A percentile compares a stretch with the other conserved stretches of the same genome.
Conservation (phyloP, 73 alveolate genomes). For the Paraurostyla sp. region DNA sequence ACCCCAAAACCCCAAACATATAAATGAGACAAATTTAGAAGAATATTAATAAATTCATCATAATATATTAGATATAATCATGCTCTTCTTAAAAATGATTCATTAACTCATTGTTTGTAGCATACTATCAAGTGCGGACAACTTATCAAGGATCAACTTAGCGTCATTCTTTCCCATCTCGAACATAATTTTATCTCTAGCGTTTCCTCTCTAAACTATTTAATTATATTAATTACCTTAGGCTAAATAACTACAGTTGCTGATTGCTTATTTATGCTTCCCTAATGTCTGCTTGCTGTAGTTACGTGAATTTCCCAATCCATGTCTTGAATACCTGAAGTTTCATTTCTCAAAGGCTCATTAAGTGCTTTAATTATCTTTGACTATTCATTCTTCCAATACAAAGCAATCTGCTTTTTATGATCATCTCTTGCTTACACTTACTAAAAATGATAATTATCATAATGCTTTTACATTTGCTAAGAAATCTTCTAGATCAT, state of each 20-base stretch:
- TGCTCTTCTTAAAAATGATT: too few relatives aligned
- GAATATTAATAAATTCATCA: too few relatives aligned
- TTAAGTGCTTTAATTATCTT: slow-evolving; percentile 11
- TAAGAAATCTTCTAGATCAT: slow-evolving; percentile 30
- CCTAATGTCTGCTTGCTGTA: slow-evolving; percentile 32
- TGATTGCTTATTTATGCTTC: slow-evolving; percentile 19
- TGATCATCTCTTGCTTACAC: slow-evolving; percentile 44
- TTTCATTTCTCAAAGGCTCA: slow-evolving; percentile 44
- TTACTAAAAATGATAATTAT: slow-evolving; percentile 1
- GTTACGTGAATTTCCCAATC: slow-evolving; percentile 55
- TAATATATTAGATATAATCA: too few relatives aligned
- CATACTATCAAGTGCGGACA: slow-evolving; percentile 2
- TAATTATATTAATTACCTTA: not conserved
- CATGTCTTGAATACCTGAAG: slow-evolving; percentile 11
- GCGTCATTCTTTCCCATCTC: slow-evolving; percentile 50
- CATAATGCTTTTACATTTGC: slow-evolving; percentile 7
- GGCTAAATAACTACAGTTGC: slow-evolving; percentile 55
- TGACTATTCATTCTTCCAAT: slow-evolving; percentile 25
- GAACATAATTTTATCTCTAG: slow-evolving; percentile 18
- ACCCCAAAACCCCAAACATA: too few relatives aligned
- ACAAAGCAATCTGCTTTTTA: slow-evolving; percentile 13
- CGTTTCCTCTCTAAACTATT: slow-evolving; percentile 22
- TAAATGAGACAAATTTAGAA: too few relatives aligned
- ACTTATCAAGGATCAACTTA: not conserved
- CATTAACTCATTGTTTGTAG: too few relatives aligned